A percentile compares a stretch with the other conserved stretches of the same genome.
Evolutionary conservation across 2,329 filamentous ascomycete species (phyloP).

Genomic region (Hymenoscyphus repandus): DNA sequence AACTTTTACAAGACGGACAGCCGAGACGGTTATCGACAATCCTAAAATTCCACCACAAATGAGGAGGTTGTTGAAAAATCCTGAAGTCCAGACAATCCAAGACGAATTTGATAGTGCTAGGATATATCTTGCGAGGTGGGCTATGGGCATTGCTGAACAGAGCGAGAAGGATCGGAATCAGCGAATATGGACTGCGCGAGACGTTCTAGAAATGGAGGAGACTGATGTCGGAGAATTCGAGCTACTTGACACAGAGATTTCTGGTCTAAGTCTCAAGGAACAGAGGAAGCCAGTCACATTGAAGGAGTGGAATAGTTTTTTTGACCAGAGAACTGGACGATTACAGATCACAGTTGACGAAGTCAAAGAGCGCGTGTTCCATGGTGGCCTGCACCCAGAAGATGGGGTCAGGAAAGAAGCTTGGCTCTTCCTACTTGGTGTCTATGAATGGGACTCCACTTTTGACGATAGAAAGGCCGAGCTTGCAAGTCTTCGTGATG

Average conservation of each 20-base stretch:
- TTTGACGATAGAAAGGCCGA: slow-evolving; percentile 77
- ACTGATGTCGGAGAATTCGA: slow-evolving; percentile 96
- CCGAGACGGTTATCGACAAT: slow-evolving; percentile 87
- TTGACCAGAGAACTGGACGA: slow-evolving; percentile 69
- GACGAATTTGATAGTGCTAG: slow-evolving; percentile 97
- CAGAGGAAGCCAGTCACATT: slow-evolving; percentile 71
- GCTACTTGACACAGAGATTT: slow-evolving; percentile 74
- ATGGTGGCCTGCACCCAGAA: slow-evolving; percentile 81
- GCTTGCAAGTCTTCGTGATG: slow-evolving; percentile 80
- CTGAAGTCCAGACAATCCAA: slow-evolving; percentile 89
- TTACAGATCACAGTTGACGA: slow-evolving; percentile 81
- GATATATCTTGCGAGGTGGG: slow-evolving; percentile 92
- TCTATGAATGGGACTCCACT: slow-evolving; percentile 91
- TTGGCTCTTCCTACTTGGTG: slow-evolving; percentile 88
- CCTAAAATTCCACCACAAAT: slow-evolving; percentile 87
- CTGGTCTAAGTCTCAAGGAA: slow-evolving; percentile 69
- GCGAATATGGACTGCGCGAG: slow-evolving; percentile 87
- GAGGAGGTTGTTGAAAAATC: slow-evolving; percentile 76
- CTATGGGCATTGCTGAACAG: slow-evolving; percentile 97
- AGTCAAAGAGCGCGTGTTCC: slow-evolving; percentile 95
- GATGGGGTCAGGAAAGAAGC: slow-evolving; percentile 94
- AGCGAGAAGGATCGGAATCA: slow-evolving; percentile 82
- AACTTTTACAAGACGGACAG: slow-evolving; percentile 87
- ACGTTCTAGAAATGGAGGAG: slow-evolving; percentile 89
- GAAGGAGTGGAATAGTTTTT: slow-evolving; percentile 87